Conservation (phyloP, 768 basidiomycete genomes). For the Mycena venus region DNA sequence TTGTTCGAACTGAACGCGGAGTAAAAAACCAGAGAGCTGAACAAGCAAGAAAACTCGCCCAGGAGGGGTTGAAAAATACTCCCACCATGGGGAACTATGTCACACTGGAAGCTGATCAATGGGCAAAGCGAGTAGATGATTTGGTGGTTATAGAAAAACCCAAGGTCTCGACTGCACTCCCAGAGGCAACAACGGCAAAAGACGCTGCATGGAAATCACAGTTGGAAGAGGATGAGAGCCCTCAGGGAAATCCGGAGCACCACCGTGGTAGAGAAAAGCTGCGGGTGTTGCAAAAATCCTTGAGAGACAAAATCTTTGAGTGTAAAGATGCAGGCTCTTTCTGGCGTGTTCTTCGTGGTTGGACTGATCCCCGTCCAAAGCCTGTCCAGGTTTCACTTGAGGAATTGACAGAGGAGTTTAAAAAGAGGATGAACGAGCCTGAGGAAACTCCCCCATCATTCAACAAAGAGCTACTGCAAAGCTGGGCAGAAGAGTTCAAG, state of each 20-base stretch:
- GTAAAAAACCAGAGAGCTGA: not conserved
- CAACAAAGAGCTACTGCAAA: slow-evolving; percentile 10
- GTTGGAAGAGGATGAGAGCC: not conserved
- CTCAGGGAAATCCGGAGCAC: not conserved
- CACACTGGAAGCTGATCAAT: not conserved
- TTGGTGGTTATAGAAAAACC: not conserved
- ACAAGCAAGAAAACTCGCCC: not conserved
- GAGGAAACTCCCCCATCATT: not conserved
- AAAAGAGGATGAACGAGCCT: slow-evolving; percentile 2
- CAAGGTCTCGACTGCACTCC: not conserved
- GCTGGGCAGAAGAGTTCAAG: not conserved
- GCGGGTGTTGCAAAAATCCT: not conserved
- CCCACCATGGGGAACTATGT: not conserved
- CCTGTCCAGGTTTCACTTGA: not conserved
- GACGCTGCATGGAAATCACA: not conserved
- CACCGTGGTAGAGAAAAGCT: slow-evolving; percentile 3
- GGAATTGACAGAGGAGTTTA: slow-evolving; percentile 4
- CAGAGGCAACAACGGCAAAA: not conserved
- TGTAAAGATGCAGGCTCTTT: slow-evolving; percentile 12
- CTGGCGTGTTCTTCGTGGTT: slow-evolving; percentile 14
- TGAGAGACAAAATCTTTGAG: slow-evolving; percentile 19
- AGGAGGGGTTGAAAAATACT: not conserved
- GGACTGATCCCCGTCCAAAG: slow-evolving; percentile 15
- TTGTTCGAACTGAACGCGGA: not conserved
- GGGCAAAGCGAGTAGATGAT: not conserved